These are phyloP conservation scores for Mucor circinelloides DNA, from an alignment of 371 early-diverging fungal genomes.

Conservation along the genomic window DNA sequence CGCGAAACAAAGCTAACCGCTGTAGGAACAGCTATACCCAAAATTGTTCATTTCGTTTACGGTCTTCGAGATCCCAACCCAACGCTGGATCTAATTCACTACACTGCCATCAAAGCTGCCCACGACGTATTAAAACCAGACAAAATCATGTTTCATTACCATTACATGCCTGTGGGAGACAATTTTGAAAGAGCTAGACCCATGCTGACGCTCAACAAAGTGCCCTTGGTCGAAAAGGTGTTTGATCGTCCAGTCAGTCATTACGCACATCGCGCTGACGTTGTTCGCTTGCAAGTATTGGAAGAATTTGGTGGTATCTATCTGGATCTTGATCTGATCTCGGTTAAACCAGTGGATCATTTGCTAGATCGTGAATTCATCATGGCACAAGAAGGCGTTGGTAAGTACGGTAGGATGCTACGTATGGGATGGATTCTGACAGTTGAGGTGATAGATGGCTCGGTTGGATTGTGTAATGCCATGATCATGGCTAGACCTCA, in stretches of 20 bases:
- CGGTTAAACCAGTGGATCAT: constrained; percentile 48
- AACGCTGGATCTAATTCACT: constrained; percentile 50
- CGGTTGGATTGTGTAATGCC: constrained; percentile 55
- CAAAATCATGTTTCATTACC: constrained; percentile 55
- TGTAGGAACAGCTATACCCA: constrained; percentile 35
- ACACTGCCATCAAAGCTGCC: constrained; percentile 56
- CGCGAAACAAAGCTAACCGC: constrained; percentile 15
- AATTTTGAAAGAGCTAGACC: constrained; percentile 48
- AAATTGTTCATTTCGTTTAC: constrained; percentile 57
- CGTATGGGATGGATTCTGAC: neutral
- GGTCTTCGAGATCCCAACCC: constrained; percentile 49
- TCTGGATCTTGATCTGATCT: constrained; percentile 57
- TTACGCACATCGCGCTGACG: constrained; percentile 56
- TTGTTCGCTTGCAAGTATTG: constrained; percentile 46
- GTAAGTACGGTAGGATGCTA: constrained; percentile 14
- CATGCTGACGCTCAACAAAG: constrained; percentile 42
- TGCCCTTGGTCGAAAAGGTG: constrained; percentile 33
- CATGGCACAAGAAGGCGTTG: constrained; percentile 56
- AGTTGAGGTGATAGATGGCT: constrained; percentile 30
- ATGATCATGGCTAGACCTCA: constrained; percentile 53
- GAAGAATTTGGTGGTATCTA: constrained; percentile 56
- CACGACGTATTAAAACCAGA: constrained; percentile 51
- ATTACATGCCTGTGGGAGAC: constrained; percentile 46
- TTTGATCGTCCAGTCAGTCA: constrained; percentile 47
- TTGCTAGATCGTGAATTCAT: constrained; percentile 48